These are phyloP conservation scores for Globisporangium nodosum DNA, from an alignment of 352 stramenopile genomes.

Conservation along the genomic window DNA sequence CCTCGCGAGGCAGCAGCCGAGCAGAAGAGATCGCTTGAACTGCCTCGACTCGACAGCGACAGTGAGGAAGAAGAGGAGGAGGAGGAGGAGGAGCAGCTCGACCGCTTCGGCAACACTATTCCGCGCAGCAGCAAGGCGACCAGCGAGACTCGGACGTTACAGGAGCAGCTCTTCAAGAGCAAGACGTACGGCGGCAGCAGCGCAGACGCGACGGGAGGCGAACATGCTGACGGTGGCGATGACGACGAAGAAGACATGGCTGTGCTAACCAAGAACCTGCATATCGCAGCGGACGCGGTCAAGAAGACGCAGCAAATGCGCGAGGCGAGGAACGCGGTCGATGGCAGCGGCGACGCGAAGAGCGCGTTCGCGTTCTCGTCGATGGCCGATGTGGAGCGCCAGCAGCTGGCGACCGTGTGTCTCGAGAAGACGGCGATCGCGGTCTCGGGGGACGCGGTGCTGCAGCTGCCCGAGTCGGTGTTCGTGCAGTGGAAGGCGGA, in stretches of 20 bases:
- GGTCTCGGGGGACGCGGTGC: slow-evolving; percentile 62
- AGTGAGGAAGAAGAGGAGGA: slow-evolving; percentile 20
- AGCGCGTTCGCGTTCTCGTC: slow-evolving; percentile 48
- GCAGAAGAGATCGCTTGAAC: slow-evolving; percentile 20
- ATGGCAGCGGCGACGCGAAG: slow-evolving; percentile 13
- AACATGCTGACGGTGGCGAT: slow-evolving; percentile 2
- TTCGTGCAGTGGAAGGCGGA: slow-evolving; percentile 55
- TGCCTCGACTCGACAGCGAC: slow-evolving; percentile 17
- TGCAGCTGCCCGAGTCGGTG: slow-evolving; percentile 64
- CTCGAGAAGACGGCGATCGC: slow-evolving; percentile 65
- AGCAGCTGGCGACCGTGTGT: slow-evolving; percentile 58
- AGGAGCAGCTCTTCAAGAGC: slow-evolving; percentile 45
- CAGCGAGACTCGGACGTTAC: slow-evolving; percentile 11
- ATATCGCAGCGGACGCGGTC: slow-evolving; percentile 33
- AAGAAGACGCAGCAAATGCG: slow-evolving; percentile 63
- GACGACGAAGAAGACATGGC: slow-evolving; percentile 43
- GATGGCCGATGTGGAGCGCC: slow-evolving; percentile 63
- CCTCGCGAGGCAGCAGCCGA: neutral
- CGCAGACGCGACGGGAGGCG: neutral
- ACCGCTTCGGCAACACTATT: slow-evolving; percentile 8
- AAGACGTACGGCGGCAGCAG: slow-evolving; percentile 34
- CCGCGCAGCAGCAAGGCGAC: neutral
- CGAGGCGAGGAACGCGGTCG: slow-evolving; percentile 23
- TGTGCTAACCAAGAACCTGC: slow-evolving; percentile 57
- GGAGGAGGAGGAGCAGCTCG: slow-evolving; percentile 19